Evolutionary conservation across 805 yeast genomes (phyloP), one percentile per base, ranked within the genome.

Genomic region (Wickerhamiella sorbophila): DNA sequence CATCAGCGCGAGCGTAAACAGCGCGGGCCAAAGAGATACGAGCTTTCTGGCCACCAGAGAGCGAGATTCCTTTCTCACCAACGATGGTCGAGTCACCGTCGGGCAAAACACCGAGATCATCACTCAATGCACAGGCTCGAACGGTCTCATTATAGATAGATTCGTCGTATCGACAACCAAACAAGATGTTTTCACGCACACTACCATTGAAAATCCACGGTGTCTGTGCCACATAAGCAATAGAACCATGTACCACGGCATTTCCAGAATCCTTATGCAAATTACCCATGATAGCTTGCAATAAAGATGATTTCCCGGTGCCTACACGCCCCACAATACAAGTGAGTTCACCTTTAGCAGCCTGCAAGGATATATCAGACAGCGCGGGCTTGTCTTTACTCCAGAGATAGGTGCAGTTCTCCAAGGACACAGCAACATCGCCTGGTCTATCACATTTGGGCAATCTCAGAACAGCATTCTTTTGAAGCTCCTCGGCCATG

Each of bases 201-300:
- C 93, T 70, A 29, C 94, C 97, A 57, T 91, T 91, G 81, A 86
- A 80, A 48, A 91, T 86, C 98, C 98, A 91, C 1, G 98, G 93
- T 32, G 81, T 77, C 6, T 84, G 84, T 41, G 94, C 77, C 33
- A 81, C 94, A 59, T 87, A 88, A 0, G 96, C 96, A 29, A 83
- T 67, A 38, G 72, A 68, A 33, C 96, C 97, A 55, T 72, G 78
- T 9, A 79, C 72, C 15, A 66, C 65, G 4, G 82, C 87, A 17
- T 70, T 63, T 34, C 97, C 97, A 40, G 73, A 70, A 16, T 76
- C 68, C 59, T 80, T 79, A 59, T 79, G 75, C 49, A 87, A 66
- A 52, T 86, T 93, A 48, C 96, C 97, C 34, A 87, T 62, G 29
- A 85, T 64, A 19, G 88, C 74, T 58, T 82, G 87, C 48, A 87